These are phyloP conservation scores for Penicillium silybi DNA, from an alignment of 495 filamentous ascomycete genomes.

Conservation along the genomic window DNA sequence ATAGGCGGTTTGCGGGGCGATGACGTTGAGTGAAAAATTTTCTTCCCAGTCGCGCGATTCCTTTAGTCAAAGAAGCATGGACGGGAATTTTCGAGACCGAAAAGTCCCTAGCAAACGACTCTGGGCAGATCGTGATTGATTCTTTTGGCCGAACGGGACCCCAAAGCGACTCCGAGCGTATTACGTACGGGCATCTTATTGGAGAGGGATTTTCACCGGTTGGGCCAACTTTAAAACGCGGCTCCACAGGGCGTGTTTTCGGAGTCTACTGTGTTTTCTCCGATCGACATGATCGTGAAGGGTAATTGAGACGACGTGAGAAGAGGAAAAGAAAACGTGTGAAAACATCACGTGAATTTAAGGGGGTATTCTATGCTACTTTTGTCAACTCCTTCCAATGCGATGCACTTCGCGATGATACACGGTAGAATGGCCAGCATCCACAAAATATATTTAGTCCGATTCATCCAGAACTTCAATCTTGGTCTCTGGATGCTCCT, in stretches of 20 bases:
- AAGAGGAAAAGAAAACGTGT: background rate
- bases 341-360: background rate
- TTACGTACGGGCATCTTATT: conserved; percentile 24
- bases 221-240: conserved; percentile 14
- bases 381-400: background rate
- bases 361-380: background rate
- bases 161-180: conserved; percentile 21
- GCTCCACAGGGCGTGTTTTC: background rate
- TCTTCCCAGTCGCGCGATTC: background rate
- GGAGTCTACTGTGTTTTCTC: background rate
- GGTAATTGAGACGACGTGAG: background rate
- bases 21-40: conserved; percentile 16
- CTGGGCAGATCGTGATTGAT: conserved; percentile 19
- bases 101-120: background rate
- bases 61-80: background rate
- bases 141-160: conserved; percentile 20
- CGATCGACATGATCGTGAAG: background rate
- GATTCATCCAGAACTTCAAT: conserved; percentile 1
- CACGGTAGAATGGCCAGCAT: background rate
- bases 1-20: conserved; percentile 8
- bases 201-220: conserved; percentile 16
- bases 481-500: background rate
- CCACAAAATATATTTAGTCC: background rate
- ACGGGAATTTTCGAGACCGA: background rate
- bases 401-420: background rate